Base-by-base conservation (phyloP, 2,329 filamentous ascomycete species). In the Zymoseptoria pseudotritici region DNA sequence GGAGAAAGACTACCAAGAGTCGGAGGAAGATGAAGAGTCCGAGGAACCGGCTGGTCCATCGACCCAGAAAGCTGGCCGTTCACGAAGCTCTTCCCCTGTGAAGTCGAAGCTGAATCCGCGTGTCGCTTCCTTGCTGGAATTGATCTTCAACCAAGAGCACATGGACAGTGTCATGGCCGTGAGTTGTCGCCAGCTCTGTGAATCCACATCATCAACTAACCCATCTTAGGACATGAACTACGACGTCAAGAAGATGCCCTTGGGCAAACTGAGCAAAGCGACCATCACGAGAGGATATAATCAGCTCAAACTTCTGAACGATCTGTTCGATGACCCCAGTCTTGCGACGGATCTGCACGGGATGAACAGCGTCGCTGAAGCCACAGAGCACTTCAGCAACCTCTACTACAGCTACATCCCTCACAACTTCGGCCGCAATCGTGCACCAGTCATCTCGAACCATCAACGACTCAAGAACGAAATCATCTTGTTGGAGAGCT, bases 371-470 rank as follows among this genome's bases (percentile, higher is more conserved):
- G 53, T 57, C 69, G 62, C 2, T 71, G 51, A 63, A 0, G 83
- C 84, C 0, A 80, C 81, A 1, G 85, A 89, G 66, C 71, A 82
- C 0, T 76, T 93, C 2, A 92, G 90, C 31, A 92, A 95, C 68
- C 77, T 80, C 10, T 96, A 90, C 74, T 94, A 92, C 73, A 89
- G 87, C 0, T 77, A 88, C 50, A 95, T 96, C 62, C 91, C 91
- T 0, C 91, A 96, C 69, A 83, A 78, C 31, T 93, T 94, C 72
- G 89, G 90, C 8, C 86, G 90, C 31, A 83, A 83, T 52, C 80
- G 86, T 0, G 89, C 90, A 0, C 88, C 89, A 0, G 70, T 92
- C 65, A 88, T 96, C 67, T 72, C 72, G 36, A 76, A 76, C 49
- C 70, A 82, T 20, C 65, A 66, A 1, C 74, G 81, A 65, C 81